A percentile compares a stretch with the other conserved stretches of the same genome.
These are phyloP conservation scores for Mentha longifolia DNA, from an alignment of 257 asterid species.

Conservation along the genomic window DNA sequence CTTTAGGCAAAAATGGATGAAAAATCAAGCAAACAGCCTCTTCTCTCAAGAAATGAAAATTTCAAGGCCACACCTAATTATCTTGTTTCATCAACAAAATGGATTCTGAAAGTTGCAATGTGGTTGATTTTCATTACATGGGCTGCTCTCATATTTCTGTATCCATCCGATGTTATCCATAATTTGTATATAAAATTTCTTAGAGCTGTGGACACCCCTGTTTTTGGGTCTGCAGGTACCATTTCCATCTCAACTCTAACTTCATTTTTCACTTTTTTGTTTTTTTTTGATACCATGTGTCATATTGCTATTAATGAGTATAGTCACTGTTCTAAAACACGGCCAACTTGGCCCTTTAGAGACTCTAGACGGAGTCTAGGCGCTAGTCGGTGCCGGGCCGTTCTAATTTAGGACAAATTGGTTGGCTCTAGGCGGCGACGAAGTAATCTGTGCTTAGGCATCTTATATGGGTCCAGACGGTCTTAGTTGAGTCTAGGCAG, in stretches of 20 bases:
- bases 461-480: no score
- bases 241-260: not conserved
- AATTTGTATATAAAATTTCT: conserved; percentile 28
- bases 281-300: no score
- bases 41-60: conserved; percentile 49
- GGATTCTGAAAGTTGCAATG: conserved; percentile 52
- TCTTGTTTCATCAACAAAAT: conserved; percentile 48
- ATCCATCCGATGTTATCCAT: conserved; percentile 41
- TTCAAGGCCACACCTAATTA: conserved; percentile 32
- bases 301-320: no score
- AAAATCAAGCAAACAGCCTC: conserved; percentile 47
- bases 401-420: no score
- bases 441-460: no score
- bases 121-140: conserved; percentile 68
- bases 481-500: no score
- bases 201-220: conserved; percentile 34
- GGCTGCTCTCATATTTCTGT: conserved; percentile 57
- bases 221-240: conserved; percentile 59
- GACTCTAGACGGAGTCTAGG: no score
- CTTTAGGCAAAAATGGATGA: conserved; percentile 53
- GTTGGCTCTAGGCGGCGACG: no score
- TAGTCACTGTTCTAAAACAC: no score
- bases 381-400: no score
- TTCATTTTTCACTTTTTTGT: no score
- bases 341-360: no score